Conservation (phyloP, 73 alveolate genomes). For the Stentor coeruleus region DNA sequence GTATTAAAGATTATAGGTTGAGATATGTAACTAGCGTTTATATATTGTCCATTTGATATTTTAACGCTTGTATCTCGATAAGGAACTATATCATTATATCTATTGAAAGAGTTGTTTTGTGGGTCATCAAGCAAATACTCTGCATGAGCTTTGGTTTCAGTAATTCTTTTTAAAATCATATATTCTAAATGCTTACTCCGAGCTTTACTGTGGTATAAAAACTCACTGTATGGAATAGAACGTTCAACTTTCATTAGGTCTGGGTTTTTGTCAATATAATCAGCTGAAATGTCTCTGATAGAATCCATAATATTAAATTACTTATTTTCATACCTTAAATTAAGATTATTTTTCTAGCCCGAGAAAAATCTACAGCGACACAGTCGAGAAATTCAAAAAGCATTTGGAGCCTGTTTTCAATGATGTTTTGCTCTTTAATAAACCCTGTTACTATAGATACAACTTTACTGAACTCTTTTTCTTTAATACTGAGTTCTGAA, state of each 20-base stretch:
- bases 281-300: conserved; percentile 30
- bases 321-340: too few species aligned
- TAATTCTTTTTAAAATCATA: conserved; percentile 48
- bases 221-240: conserved; percentile 27
- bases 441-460: neutral
- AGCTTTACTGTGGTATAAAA: conserved; percentile 32
- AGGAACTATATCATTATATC: conserved; percentile 70
- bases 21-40: conserved; percentile 70
- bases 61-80: conserved; percentile 43
- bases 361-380: neutral
- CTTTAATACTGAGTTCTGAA: neutral
- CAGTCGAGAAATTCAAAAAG: neutral
- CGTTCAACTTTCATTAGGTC: conserved; percentile 36
- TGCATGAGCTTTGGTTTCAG: conserved; percentile 68
- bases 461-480: neutral
- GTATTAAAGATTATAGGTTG: too few species aligned
- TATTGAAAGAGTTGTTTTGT: conserved; percentile 46
- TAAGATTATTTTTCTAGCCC: too few species aligned
- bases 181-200: conserved; percentile 42
- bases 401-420: neutral
- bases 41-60: conserved; percentile 42
- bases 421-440: neutral
- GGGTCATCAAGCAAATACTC: conserved; percentile 49
- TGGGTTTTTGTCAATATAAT: conserved; percentile 29
- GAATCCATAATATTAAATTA: too few species aligned